Percentiles rank a stretch among this genome's conserved stretches.
phyloP scores from a whole-genome alignment of 2,329 filamentous ascomycete genomes.

The Aspergillus floridensis region DNA sequence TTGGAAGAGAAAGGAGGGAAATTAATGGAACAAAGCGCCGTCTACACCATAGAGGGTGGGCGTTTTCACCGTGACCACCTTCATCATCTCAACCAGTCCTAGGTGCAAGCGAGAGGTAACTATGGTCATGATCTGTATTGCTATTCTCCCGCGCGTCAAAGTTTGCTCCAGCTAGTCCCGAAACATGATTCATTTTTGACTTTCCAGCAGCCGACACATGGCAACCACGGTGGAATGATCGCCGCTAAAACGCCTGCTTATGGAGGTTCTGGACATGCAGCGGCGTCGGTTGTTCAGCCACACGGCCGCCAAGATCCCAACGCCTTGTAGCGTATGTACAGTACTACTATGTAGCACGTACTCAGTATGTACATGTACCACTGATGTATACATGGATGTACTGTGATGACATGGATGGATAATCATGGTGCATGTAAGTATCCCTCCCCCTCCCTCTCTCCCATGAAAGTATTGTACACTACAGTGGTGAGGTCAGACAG shows the following conservation, averaged over 20 bases:
- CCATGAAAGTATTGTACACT: slow-evolving; percentile 4
- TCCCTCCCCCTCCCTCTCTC: slow-evolving; percentile 2
- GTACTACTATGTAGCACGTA: neutral
- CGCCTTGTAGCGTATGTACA: neutral
- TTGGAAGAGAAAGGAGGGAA: neutral
- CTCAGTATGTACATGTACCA: too few species aligned
- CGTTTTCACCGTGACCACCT: too few species aligned
- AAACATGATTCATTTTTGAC: slow-evolving; percentile 17
- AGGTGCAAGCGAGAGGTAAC: too few species aligned
- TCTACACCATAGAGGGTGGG: too few species aligned
- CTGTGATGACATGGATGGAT: too few species aligned
- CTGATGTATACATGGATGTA: too few species aligned
- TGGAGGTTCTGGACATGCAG: slow-evolving; percentile 14
- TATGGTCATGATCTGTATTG: too few species aligned
- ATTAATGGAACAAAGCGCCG: too few species aligned
- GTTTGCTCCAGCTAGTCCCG: neutral
- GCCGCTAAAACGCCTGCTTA: slow-evolving; percentile 19
- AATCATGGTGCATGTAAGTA: slow-evolving; percentile 1
- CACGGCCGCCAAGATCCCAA: slow-evolving; percentile 12
- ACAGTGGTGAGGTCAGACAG: slow-evolving; percentile 11
- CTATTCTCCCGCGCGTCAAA: neutral
- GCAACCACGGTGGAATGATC: slow-evolving; percentile 27
- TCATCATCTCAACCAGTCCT: too few species aligned
- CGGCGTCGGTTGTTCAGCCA: slow-evolving; percentile 18
- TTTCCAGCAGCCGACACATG: slow-evolving; percentile 23